Percentiles rank a stretch among this genome's conserved stretches.
Conservation (phyloP, 306 rosid genomes). For the Spatholobus suberectus region DNA sequence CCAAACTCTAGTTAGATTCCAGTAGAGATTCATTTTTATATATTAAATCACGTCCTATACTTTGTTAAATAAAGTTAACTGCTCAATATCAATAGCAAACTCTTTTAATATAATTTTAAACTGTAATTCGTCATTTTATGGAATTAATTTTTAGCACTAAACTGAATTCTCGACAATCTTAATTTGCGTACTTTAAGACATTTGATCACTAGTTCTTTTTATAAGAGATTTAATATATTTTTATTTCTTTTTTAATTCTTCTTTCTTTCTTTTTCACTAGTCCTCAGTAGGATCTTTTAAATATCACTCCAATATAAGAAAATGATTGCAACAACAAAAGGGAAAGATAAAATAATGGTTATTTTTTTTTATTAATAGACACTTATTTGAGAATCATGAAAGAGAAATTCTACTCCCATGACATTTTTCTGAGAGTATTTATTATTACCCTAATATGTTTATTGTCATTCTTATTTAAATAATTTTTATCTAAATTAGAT, state of each 20-base stretch:
- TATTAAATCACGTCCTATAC: neutral
- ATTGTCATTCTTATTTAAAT: neutral
- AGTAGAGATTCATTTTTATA: neutral
- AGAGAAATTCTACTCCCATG: neutral
- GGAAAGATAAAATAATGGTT: neutral
- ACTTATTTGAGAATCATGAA: neutral
- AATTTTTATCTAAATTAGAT: neutral
- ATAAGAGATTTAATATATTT: too few relatives aligned
- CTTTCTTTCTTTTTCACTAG: neutral
- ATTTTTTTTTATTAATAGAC: neutral
- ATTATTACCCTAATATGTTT: neutral
- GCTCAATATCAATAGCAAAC: neutral
- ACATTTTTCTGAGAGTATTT: neutral
- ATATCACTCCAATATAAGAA: neutral
- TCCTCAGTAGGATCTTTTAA: neutral
- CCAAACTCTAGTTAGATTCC: constrained; percentile 16
- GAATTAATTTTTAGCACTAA: neutral
- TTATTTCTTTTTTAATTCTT: too few relatives aligned
- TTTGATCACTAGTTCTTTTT: neutral
- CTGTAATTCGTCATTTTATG: neutral
- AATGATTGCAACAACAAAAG: neutral
- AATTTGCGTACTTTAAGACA: neutral
- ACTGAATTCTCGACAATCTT: neutral
- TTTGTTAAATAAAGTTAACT: neutral
- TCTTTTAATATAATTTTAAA: neutral